Conservation (phyloP, 208 protist genomes). For the Acanthamoeba polyphaga region DNA sequence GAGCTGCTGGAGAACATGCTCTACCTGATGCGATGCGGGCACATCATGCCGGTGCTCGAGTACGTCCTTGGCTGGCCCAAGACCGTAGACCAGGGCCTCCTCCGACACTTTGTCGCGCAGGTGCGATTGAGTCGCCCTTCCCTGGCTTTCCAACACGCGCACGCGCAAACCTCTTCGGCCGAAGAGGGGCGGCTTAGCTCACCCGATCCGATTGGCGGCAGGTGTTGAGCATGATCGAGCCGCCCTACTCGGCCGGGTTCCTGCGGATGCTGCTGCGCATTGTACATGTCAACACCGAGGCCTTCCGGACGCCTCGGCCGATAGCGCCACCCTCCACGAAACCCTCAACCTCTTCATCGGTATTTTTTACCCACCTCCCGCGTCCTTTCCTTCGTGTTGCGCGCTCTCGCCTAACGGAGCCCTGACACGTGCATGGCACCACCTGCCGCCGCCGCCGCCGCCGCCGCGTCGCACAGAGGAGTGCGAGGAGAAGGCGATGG, state of each 20-base stretch:
- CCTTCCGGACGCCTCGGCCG: conserved; percentile 61
- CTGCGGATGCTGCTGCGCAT: conserved; percentile 8
- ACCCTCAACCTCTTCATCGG: conserved; percentile 44
- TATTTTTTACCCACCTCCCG: not conserved
- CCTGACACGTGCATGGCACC: too few species aligned
- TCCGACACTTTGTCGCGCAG: conserved; percentile 63
- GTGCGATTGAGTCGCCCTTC: not conserved
- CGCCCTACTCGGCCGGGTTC: conserved; percentile 46
- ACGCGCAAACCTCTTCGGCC: not conserved
- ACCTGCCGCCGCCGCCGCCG: not conserved
- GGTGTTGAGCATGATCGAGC: conserved; percentile 44
- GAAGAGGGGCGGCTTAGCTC: too few species aligned
- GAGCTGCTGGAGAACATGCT: conserved; percentile 64
- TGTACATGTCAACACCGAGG: conserved; percentile 29
- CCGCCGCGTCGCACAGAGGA: not conserved
- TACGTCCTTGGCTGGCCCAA: conserved; percentile 29
- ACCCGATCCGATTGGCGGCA: not conserved
- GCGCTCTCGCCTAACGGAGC: too few species aligned
- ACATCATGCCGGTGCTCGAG: conserved; percentile 41
- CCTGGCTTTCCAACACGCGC: not conserved
- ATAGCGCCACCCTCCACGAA: conserved; percentile 26
- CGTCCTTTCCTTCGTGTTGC: not conserved
- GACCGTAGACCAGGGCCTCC: conserved; percentile 55
- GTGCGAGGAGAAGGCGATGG: conserved; percentile 17
- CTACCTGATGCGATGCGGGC: conserved; percentile 61